phyloP scores from a whole-genome alignment of 2,329 filamentous ascomycete species.

The Chaetomiaceae sp. region DNA sequence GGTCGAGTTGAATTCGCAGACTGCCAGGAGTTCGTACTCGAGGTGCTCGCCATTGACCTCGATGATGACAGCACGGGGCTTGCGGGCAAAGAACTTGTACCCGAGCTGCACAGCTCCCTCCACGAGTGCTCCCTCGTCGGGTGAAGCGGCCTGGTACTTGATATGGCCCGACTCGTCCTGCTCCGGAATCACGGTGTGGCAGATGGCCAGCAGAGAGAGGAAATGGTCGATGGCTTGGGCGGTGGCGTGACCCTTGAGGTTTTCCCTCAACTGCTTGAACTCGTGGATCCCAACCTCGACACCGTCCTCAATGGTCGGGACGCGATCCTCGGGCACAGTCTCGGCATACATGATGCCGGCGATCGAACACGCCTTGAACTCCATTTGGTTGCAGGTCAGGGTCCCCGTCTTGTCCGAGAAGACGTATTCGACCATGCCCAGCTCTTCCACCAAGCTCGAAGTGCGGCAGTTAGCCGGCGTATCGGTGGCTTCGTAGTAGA shows the following conservation, averaged over 20 bases:
- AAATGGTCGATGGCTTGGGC: slow-evolving; percentile 68
- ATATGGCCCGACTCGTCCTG: slow-evolving; percentile 74
- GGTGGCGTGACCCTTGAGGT: slow-evolving; percentile 55
- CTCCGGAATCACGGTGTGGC: slow-evolving; percentile 97
- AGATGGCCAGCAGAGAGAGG: slow-evolving; percentile 78
- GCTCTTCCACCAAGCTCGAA: slow-evolving; percentile 91
- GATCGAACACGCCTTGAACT: slow-evolving; percentile 93
- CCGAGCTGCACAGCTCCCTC: slow-evolving; percentile 82
- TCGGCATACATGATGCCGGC: slow-evolving; percentile 91
- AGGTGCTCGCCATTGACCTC: slow-evolving; percentile 65
- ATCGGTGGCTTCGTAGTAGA: slow-evolving; percentile 93
- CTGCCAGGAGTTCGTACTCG: slow-evolving; percentile 87
- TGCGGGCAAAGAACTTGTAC: slow-evolving; percentile 86
- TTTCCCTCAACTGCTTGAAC: slow-evolving; percentile 70
- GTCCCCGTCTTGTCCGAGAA: slow-evolving; percentile 98
- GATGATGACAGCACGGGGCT: slow-evolving; percentile 83
- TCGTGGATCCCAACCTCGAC: slow-evolving; percentile 77
- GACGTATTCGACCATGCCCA: slow-evolving; percentile 97
- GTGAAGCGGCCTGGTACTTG: slow-evolving; percentile 97
- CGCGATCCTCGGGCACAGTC: slow-evolving; percentile 84
- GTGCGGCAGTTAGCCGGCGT: slow-evolving; percentile 95
- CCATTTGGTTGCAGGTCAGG: slow-evolving; percentile 97
- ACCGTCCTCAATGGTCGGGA: slow-evolving; percentile 73
- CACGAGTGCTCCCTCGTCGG: slow-evolving; percentile 94
- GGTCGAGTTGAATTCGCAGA: slow-evolving; percentile 99